Percentiles rank a stretch among this genome's conserved stretches.
These are phyloP conservation scores for Paraphoma sp. DNA, from an alignment of 2,329 filamentous ascomycete genomes.

Conservation along the genomic window DNA sequence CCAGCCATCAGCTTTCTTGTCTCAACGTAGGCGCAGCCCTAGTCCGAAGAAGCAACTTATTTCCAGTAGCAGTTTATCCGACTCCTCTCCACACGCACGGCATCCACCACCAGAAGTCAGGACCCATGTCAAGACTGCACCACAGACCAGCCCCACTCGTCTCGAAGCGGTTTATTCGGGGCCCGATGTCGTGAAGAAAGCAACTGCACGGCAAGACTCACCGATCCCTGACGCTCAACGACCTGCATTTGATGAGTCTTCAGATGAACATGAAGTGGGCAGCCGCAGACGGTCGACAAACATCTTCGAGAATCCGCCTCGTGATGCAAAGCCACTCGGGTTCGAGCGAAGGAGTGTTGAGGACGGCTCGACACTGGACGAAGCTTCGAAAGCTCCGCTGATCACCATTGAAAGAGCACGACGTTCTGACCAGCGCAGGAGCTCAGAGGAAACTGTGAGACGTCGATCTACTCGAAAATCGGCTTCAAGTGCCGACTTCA, in stretches of 20 bases:
- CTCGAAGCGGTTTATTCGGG: neutral
- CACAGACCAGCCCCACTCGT: neutral
- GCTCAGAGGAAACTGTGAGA: constrained; percentile 23
- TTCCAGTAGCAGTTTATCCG: neutral
- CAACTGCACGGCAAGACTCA: neutral
- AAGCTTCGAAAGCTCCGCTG: neutral
- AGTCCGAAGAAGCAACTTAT: neutral
- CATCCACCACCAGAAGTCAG: neutral
- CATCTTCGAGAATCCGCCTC: constrained; percentile 12
- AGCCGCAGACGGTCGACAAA: constrained; percentile 18
- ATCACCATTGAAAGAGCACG: constrained; percentile 7
- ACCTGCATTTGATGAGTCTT: neutral
- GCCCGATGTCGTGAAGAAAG: constrained; percentile 15
- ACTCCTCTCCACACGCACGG: neutral
- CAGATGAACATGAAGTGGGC: constrained; percentile 1
- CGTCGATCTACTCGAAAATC: constrained; percentile 14
- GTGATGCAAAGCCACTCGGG: constrained; percentile 8
- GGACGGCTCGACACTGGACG: constrained; percentile 2
- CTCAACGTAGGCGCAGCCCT: neutral
- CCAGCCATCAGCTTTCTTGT: constrained; percentile 1
- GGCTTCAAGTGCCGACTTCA: constrained; percentile 24
- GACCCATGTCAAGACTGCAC: neutral
- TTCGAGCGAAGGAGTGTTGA: constrained; percentile 3
- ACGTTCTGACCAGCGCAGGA: neutral
- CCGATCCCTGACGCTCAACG: constrained; percentile 1